phyloP scores from a whole-genome alignment of 805 yeast species.

The Yamadazyma nakazawae region DNA sequence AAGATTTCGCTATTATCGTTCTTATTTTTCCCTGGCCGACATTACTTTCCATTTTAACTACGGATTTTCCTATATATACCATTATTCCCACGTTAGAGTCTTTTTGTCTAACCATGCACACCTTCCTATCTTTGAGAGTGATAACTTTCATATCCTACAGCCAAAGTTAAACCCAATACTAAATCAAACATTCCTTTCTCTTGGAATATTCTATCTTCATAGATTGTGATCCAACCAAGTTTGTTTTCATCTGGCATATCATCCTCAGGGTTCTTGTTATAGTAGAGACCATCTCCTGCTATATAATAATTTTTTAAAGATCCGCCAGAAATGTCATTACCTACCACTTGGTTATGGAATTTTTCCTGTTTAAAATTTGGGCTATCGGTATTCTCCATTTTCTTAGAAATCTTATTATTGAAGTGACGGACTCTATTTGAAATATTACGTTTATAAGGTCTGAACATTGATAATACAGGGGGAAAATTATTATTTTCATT shows the following conservation, averaged over 20 bases:
- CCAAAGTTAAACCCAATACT: conserved; percentile 51
- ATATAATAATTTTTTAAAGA: conserved; percentile 31
- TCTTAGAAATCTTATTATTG: conserved; percentile 18
- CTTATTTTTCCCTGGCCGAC: not conserved
- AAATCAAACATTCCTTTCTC: conserved; percentile 51
- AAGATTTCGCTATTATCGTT: not conserved
- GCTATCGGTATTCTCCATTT: conserved; percentile 2
- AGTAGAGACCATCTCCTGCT: conserved; percentile 56
- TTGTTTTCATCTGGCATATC: conserved; percentile 60
- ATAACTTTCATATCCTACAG: conserved; percentile 36
- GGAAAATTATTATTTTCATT: conserved; percentile 15
- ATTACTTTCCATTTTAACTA: not conserved
- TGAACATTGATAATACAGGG: conserved; percentile 35
- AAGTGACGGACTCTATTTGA: conserved; percentile 37
- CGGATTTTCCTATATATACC: not conserved
- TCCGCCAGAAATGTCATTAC: conserved; percentile 22
- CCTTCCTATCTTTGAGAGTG: not conserved
- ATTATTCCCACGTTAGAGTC: not conserved
- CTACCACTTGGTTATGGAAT: conserved; percentile 13
- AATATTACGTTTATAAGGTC: conserved; percentile 39
- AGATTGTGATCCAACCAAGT: conserved; percentile 64
- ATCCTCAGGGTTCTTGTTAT: conserved; percentile 46
- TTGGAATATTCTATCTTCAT: conserved; percentile 40
- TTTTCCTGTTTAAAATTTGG: conserved; percentile 4
- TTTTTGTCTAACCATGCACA: not conserved